Evolutionary conservation across 257 asterid species (phyloP), one percentile per base, ranked within the genome.

Genomic region (Rhazya stricta): DNA sequence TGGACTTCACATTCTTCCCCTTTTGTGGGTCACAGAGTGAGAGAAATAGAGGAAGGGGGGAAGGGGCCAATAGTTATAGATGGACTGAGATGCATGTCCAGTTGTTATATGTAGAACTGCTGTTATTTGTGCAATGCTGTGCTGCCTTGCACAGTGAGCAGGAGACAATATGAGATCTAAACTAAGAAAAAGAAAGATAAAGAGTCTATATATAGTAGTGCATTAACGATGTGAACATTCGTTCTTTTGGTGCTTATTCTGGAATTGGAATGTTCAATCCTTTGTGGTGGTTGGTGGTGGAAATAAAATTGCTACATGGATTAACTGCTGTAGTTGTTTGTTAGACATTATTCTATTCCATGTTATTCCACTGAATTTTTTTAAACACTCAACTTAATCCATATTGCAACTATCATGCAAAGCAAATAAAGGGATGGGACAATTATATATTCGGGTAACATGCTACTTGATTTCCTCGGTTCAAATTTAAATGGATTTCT

Each of bases 401-500:
- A n/a, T 12, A 36, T 54, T 45, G 21, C 3, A 37, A 7, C 56
- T 2, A 4, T 37, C 9, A 6, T 9, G 18, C n/a, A 23, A 21
- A 15, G 4, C 30, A 37, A 21, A 61, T 29, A 43, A 23, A 54
- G 32, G n/a, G n/a, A 15, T 29, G 30, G 67, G 42, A 39, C 39
- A 60, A 32, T 16, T 30, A 27, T 12, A 23, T 63, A 25, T 53
- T 42, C 45, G 39, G 29, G 30, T 62, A 48, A 62, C 57, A 46
- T 69, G 67, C 72, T 34, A 67, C 43, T 42, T 80, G 13, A 42
- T 43, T 68, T 53, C 41, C 58, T n/a, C 50, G 34, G 37, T 56
- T 71, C 32, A 37, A 68, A 61, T 66, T 67, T 34, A 53, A 74
- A 27, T 73, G 53, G 78, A 82, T 81, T 83, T 63, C 85, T 90